A percentile compares a stretch with the other conserved stretches of the same genome.
Conservation (phyloP, 768 basidiomycete genomes). For the Kwoniella botswanensis region DNA sequence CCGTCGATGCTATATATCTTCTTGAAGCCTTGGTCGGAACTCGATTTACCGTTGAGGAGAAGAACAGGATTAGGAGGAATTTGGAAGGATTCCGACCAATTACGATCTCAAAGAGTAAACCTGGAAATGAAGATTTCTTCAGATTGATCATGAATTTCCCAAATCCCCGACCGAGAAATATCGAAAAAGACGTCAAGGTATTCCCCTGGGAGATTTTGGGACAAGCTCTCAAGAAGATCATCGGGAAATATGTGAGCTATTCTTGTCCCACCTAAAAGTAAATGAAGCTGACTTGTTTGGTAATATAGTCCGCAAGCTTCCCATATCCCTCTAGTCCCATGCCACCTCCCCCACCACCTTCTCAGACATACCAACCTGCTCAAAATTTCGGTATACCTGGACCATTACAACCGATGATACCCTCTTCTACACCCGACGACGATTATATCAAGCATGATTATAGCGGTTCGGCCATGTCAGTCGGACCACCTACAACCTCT, state of each 20-base stretch:
- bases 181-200: constrained; percentile 87
- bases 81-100: constrained; percentile 89
- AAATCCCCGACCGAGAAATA: constrained; percentile 89
- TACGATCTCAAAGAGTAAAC: constrained; percentile 85
- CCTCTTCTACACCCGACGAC: constrained; percentile 11
- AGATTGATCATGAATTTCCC: constrained; percentile 96
- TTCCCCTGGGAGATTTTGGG: constrained; percentile 62
- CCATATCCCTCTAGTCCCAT: constrained; percentile 33
- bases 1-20: constrained; percentile 92
- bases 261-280: not conserved
- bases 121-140: constrained; percentile 84
- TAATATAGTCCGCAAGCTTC: constrained; percentile 47
- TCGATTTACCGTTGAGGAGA: constrained; percentile 90
- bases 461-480: not conserved
- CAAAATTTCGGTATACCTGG: constrained; percentile 25
- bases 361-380: constrained; percentile 11
- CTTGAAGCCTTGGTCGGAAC: constrained; percentile 78
- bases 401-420: constrained; percentile 28
- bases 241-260: constrained; percentile 61
- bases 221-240: constrained; percentile 61
- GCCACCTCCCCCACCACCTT: constrained; percentile 27
- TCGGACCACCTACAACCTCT: constrained; percentile 5
- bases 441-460: constrained; percentile 29
- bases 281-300: not conserved
- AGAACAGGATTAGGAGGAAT: constrained; percentile 93